A percentile compares a stretch with the other conserved stretches of the same genome.
These are phyloP conservation scores for Mycena galericulata DNA, from an alignment of 768 basidiomycete species.

Conservation along the genomic window DNA sequence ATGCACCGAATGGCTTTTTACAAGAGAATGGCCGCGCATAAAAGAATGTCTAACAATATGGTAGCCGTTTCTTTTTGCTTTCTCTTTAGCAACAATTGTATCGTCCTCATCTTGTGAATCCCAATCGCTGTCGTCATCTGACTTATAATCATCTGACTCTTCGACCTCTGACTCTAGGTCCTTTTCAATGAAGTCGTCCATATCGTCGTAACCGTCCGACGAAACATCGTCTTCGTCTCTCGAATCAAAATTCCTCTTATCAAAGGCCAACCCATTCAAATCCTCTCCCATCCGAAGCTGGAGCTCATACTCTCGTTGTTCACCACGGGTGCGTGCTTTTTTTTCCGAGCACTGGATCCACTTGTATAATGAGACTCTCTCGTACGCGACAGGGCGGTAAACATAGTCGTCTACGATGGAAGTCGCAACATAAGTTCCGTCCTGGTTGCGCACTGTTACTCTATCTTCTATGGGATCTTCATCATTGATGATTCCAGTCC, in stretches of 20 bases:
- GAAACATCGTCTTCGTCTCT: neutral
- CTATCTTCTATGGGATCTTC: neutral
- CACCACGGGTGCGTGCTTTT: neutral
- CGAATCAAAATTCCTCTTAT: neutral
- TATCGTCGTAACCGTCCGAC: neutral
- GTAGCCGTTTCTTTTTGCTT: neutral
- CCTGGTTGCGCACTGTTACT: neutral
- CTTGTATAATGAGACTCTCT: neutral
- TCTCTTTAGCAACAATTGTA: neutral
- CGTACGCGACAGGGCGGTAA: neutral
- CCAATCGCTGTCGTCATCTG: neutral
- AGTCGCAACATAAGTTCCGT: neutral
- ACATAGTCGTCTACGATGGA: neutral
- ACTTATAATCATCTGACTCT: neutral
- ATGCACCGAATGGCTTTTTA: neutral
- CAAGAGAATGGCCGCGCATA: neutral
- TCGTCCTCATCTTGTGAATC: neutral
- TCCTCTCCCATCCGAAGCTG: neutral
- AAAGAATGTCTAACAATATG: neutral
- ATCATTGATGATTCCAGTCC: too few relatives aligned
- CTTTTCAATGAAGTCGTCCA: neutral
- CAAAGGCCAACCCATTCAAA: neutral
- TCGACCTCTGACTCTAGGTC: neutral
- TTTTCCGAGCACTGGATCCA: conserved; percentile 1
- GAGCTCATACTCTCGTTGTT: neutral